These are phyloP conservation scores for Tephrocybe sp. DNA, from an alignment of 768 basidiomycete genomes.

Conservation along the genomic window DNA sequence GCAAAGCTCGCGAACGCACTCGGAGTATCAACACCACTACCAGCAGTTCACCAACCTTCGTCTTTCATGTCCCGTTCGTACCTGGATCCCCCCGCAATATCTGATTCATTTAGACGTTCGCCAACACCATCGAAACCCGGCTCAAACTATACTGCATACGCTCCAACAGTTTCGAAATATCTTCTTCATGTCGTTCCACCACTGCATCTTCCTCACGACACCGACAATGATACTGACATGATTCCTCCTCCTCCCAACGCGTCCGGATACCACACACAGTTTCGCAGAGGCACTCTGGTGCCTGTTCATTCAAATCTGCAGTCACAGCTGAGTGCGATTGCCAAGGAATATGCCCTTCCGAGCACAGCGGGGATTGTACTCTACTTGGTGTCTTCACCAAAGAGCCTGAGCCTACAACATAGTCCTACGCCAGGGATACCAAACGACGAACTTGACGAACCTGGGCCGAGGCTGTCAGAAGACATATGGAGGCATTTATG, in stretches of 20 bases:
- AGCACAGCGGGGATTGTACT: constrained; percentile 81
- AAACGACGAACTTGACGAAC: constrained; percentile 45
- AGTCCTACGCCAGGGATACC: constrained; percentile 7
- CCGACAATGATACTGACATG: constrained; percentile 46
- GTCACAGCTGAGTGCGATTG: constrained; percentile 82
- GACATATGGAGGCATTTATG: constrained; percentile 90
- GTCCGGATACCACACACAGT: constrained; percentile 78
- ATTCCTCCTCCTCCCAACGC: constrained; percentile 55
- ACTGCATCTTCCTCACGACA: constrained; percentile 64
- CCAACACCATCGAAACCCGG: constrained; percentile 50
- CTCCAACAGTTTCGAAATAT: constrained; percentile 58
- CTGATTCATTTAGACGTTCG: constrained; percentile 45
- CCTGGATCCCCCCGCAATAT: constrained; percentile 29
- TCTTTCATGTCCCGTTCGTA: constrained; percentile 34
- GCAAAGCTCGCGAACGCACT: constrained; percentile 86
- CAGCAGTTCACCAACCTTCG: constrained; percentile 40
- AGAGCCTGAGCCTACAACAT: constrained; percentile 14
- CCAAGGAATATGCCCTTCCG: constrained; percentile 90
- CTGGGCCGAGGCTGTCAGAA: constrained; percentile 83
- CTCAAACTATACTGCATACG: constrained; percentile 36
- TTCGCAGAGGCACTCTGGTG: constrained; percentile 83
- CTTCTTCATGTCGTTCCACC: constrained; percentile 88
- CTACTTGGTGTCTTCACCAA: constrained; percentile 60
- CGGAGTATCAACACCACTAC: constrained; percentile 75
- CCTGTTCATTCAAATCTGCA: constrained; percentile 84